Evolutionary conservation across 805 yeast species (phyloP), one percentile per base, ranked within the genome.

Genomic region (Priceomyces medius): DNA sequence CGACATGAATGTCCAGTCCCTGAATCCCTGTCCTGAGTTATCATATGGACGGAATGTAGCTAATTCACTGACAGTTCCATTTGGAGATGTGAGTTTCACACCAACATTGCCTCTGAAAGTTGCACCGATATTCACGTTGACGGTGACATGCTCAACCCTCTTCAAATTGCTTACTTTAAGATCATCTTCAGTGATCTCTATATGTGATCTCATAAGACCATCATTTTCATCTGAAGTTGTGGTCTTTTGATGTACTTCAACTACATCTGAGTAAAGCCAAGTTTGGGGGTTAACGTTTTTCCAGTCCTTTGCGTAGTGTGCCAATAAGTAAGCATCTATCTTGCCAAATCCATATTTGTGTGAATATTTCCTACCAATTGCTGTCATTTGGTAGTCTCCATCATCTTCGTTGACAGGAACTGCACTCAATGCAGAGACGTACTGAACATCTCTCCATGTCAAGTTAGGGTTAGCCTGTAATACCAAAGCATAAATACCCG

Each of bases 391-490:
- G 82, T 91, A 89, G 23, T 75, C 68, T 0, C 84, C 84, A 53
- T 87, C 95, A 10, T 80, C 76, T 45, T 63, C 66, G 51, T 83
- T 79, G 19, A 93, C 73, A 23, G 83, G 83, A 14, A 77, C 76
- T 0, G 96, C 82, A 19, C 87, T 75, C 38, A 81, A 63, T 12
- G 91, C 81, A 2, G 87, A 77, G 16, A 93, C 71, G 55, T 90
- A 88, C 65, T 93, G 99, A 41, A 90, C 74, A 59, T 93, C 99
- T 59, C 99, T 77, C 99, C 99, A 93, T 0, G 97, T 86, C 41
- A 93, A 74, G 3, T 83, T 75, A 1, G 97, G 96, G 49, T 95
- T 85, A 3, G 84, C 89, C 51, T 83, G 81, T 38, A 93, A 68
- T 2, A 87, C 87, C 39, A 93, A 69, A 0, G 97, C 79, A 59